Conservation (phyloP, 1,139 yeast genomes). For the Geotrichum cucujoidarum region DNA sequence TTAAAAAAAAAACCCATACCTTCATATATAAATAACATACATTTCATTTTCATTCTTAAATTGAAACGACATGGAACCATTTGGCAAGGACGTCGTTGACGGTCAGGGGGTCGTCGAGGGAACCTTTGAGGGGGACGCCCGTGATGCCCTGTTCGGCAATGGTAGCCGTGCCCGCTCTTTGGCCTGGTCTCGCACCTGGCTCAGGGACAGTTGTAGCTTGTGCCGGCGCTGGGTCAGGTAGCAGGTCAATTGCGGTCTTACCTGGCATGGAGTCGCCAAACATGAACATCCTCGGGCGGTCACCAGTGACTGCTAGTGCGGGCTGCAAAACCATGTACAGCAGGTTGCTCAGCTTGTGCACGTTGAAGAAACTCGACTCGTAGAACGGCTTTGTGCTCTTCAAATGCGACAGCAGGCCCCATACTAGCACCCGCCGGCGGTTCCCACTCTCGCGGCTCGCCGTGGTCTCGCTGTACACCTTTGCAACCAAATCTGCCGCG, state of each 20-base stretch:
- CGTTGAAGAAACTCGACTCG: slow-evolving; percentile 2
- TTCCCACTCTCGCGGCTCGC: neutral
- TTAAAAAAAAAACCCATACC: slow-evolving; percentile 39
- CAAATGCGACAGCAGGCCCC: slow-evolving; percentile 7
- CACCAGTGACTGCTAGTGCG: too few species aligned
- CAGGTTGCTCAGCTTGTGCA: slow-evolving; percentile 10
- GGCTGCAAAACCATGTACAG: slow-evolving; percentile 8
- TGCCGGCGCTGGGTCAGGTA: slow-evolving; percentile 7
- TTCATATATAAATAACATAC: too few species aligned
- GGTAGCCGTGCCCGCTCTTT: neutral
- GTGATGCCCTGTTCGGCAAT: slow-evolving; percentile 7
- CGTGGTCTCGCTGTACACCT: neutral
- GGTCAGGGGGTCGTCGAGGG: slow-evolving; percentile 6
- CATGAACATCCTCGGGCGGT: neutral
- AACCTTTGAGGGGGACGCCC: slow-evolving; percentile 10
- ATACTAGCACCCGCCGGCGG: too few species aligned
- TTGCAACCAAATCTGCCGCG: slow-evolving; percentile 7
- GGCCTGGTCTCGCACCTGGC: neutral
- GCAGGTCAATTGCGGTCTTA: slow-evolving; percentile 5
- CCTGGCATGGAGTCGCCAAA: slow-evolving; percentile 17
- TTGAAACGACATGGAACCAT: slow-evolving; percentile 8
- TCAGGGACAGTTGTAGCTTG: neutral
- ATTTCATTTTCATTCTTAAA: too few species aligned
- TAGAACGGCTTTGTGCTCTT: neutral
- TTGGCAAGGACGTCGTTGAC: slow-evolving; percentile 1